These are phyloP conservation scores for Petrea volubilis DNA, from an alignment of 257 asterid genomes.

Conservation along the genomic window DNA sequence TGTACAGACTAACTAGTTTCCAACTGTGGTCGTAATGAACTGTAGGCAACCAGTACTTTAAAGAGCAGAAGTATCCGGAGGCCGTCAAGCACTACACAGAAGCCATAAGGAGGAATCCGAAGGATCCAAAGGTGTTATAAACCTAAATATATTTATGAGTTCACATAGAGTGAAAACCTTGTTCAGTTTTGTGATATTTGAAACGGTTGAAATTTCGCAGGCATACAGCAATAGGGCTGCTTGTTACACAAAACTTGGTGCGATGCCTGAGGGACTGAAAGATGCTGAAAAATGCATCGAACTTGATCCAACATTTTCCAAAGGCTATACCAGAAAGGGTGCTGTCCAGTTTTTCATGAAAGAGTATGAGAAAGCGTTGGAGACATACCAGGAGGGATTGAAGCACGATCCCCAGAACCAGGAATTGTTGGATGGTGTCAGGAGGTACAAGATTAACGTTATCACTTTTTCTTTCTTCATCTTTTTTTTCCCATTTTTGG, in stretches of 20 bases:
- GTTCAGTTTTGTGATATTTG: not conserved
- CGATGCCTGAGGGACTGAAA: conserved; percentile 90
- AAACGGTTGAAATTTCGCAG: conserved; percentile 39
- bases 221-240: conserved; percentile 96
- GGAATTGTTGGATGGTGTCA: conserved; percentile 81
- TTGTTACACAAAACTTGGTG: conserved; percentile 85
- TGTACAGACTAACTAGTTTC: not conserved
- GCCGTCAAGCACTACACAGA: conserved; percentile 84
- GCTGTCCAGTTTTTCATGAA: conserved; percentile 91
- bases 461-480: not conserved
- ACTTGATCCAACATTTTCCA: conserved; percentile 77
- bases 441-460: conserved; percentile 44
- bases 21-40: not conserved
- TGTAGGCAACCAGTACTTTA: conserved; percentile 75
- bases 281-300: conserved; percentile 96
- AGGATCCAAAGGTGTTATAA: conserved; percentile 62
- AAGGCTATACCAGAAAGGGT: conserved; percentile 91
- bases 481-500: too few relatives aligned
- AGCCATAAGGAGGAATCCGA: conserved; percentile 80
- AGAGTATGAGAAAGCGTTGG: conserved; percentile 84
- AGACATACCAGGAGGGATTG: conserved; percentile 87
- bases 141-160: not conserved
- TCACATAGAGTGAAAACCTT: not conserved
- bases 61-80: conserved; percentile 91
- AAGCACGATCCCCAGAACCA: conserved; percentile 78